These are phyloP conservation scores for Aspergillus tanneri DNA, from an alignment of 2,329 filamentous ascomycete genomes.

Conservation along the genomic window DNA sequence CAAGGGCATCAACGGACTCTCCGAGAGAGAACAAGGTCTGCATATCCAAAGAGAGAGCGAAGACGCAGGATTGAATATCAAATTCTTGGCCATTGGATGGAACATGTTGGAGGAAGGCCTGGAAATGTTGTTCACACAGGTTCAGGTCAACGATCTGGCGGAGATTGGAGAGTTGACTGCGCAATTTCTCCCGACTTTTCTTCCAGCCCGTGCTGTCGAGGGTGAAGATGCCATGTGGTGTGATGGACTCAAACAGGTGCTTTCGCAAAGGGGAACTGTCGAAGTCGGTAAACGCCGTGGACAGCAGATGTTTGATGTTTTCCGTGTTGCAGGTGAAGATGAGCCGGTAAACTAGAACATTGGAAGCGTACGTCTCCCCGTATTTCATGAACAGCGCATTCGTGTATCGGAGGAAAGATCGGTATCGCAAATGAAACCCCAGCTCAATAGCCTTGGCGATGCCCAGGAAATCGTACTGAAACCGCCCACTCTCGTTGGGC, in stretches of 20 bases:
- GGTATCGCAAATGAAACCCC: not conserved
- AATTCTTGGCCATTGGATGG: conserved; percentile 2
- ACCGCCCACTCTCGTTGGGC: not conserved
- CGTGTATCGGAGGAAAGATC: conserved; percentile 4
- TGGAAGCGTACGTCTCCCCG: conserved; percentile 13
- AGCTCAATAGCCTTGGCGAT: conserved; percentile 4
- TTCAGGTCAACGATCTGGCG: conserved; percentile 6
- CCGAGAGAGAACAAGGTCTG: conserved; percentile 8
- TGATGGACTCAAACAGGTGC: conserved; percentile 13
- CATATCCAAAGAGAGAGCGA: conserved; percentile 7
- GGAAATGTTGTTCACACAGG: conserved; percentile 8
- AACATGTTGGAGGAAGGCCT: conserved; percentile 6
- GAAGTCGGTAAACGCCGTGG: conserved; percentile 10
- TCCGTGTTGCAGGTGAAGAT: conserved; percentile 13
- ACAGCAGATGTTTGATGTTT: conserved; percentile 13
- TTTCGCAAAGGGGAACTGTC: conserved; percentile 12
- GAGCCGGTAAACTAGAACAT: conserved; percentile 9
- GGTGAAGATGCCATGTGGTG: conserved; percentile 17
- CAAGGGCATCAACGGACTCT: conserved; percentile 5
- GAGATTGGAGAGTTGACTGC: conserved; percentile 1
- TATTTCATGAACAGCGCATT: conserved; percentile 9
- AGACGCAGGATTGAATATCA: conserved; percentile 1
- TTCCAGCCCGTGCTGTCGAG: conserved; percentile 13
- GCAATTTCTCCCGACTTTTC: conserved; percentile 5
- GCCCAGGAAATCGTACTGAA: conserved; percentile 1